Evolutionary conservation across 78 protist species (phyloP), one percentile per base, ranked within the genome.

Genomic region (Pigoraptor vietnamica): DNA sequence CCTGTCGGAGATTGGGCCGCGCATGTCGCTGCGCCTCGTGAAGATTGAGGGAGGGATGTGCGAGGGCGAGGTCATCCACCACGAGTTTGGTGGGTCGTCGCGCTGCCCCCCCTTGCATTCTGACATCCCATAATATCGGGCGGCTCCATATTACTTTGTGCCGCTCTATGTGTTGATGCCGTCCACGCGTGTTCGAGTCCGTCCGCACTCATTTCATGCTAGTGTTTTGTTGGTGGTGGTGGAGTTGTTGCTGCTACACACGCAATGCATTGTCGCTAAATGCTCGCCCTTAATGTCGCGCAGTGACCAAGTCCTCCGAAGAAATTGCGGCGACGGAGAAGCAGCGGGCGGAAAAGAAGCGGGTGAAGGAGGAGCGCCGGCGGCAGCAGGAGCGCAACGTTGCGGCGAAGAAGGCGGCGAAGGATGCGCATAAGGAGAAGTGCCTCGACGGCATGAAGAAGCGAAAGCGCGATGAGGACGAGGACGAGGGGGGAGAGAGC

Each of bases 1-100:
- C 1, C 88, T 96, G 37, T 40, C 39, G 36, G 98, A 97, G 82
- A 84, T 95, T 1, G 98, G 98, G n/a, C 98, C 98, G 89, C 90
- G 98, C 37, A 93, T 97, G 95, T 39, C 37, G 29, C 87, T 95
- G 36, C 38, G 89, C 33, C 83, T 95, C 37, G 24, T 97, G 37
- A 94, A 95, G 39, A 94, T 97, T 36, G 96, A 97, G 90, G 96
- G 95, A 34, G 96, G 96, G 39, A 39, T 95, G 24, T 95, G 89
- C 89, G 91, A 87, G 21, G 98, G 98, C 35, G 94, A 94, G 23
- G 95, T 95, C 34, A 32, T 95, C 37, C 92, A 94, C 90, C 98
- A 97, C 87, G 84, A 79, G 14, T 79, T 79, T 25, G 84, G 84
- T 79, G 84, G 1, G 21, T 79, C 32, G 1, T 21, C 14, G 21